Percentiles rank a stretch among this genome's conserved stretches.
Conservation (phyloP, 148 eudicot species). For the Rhododendron kiyosumense region DNA sequence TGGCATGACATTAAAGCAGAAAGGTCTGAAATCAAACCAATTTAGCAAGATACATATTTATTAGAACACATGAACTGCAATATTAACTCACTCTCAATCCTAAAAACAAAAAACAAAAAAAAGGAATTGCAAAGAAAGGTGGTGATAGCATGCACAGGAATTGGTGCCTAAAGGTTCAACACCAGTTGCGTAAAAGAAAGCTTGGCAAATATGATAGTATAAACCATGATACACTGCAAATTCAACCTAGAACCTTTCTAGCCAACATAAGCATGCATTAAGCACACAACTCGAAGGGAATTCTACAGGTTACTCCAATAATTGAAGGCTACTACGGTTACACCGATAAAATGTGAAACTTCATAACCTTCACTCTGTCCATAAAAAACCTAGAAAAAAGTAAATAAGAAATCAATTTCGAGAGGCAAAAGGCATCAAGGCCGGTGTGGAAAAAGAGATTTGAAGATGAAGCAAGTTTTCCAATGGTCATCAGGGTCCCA, state of each 20-base stretch:
- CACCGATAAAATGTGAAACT: background rate
- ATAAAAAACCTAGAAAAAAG: background rate
- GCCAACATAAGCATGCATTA: background rate
- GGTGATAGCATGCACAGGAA: background rate
- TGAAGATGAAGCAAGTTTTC: background rate
- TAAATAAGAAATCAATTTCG: background rate
- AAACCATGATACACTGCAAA: background rate
- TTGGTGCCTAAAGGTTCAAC: background rate
- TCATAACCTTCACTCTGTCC: background rate
- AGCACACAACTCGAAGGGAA: background rate
- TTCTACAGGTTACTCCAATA: background rate
- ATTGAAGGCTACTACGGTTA: background rate
- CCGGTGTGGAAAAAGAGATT: background rate
- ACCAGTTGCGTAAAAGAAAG: background rate
- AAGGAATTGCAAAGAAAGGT: background rate
- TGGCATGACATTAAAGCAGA: background rate
- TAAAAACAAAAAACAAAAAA: background rate
- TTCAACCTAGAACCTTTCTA: background rate
- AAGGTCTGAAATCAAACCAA: background rate
- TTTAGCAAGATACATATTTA: background rate
- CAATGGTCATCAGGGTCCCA: background rate
- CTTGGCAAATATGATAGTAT: background rate
- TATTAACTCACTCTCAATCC: background rate
- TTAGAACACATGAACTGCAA: background rate
- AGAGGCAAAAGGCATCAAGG: background rate